A percentile compares a stretch with the other conserved stretches of the same genome.
Evolutionary conservation across 805 yeast species (phyloP).

Genomic region (Cephaloascus albidus): DNA sequence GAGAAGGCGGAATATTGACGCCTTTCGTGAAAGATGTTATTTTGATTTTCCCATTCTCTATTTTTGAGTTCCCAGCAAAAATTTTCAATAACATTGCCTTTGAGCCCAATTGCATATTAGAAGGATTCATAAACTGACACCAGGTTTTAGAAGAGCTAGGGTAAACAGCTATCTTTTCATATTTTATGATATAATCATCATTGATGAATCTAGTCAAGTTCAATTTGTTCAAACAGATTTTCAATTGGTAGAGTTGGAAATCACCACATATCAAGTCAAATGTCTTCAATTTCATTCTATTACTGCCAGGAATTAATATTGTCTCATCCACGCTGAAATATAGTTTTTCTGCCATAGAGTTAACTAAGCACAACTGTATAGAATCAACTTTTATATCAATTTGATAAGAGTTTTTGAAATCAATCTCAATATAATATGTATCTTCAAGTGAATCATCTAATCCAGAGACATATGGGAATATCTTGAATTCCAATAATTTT

Average conservation of each 20-base stretch:
- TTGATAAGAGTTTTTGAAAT: constrained; percentile 19
- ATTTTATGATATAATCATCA: constrained; percentile 3
- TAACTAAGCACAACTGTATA: constrained; percentile 12
- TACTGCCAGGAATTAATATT: constrained; percentile 5
- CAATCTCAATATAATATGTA: constrained; percentile 24
- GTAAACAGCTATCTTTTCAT: constrained; percentile 4
- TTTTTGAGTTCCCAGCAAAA: constrained; percentile 18
- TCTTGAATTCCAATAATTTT: constrained; percentile 21
- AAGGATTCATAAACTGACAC: constrained; percentile 17
- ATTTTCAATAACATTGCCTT: constrained; percentile 16
- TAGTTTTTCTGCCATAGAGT: constrained; percentile 3
- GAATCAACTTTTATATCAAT: constrained; percentile 12
- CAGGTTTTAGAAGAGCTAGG: constrained; percentile 11
- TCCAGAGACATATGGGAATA: constrained; percentile 27
- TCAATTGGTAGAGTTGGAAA: constrained; percentile 17
- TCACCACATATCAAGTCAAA: constrained; percentile 21
- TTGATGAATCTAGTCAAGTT: constrained; percentile 10
- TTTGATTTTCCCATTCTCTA: constrained; percentile 16
- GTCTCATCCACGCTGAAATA: background rate
- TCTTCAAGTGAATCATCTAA: constrained; percentile 15
- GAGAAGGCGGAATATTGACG: background rate
- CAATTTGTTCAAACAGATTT: constrained; percentile 13
- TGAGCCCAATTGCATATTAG: constrained; percentile 16
- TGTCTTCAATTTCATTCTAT: constrained; percentile 12
- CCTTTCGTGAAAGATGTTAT: background rate